These are phyloP conservation scores for Alternaria infectoria DNA, from an alignment of 2,329 filamentous ascomycete genomes.

Conservation along the genomic window DNA sequence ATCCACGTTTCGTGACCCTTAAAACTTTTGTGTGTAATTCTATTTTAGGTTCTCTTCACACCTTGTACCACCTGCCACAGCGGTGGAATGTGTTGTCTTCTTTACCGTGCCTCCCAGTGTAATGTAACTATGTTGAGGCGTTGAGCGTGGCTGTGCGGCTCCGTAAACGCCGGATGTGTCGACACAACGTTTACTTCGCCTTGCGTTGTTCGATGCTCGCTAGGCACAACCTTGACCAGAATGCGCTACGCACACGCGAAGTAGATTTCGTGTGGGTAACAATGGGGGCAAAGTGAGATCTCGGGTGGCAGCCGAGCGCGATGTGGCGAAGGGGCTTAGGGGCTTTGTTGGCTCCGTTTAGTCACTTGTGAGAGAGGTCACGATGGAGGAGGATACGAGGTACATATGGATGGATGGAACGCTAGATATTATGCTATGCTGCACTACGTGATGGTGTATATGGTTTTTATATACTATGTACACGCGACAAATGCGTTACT, in stretches of 20 bases:
- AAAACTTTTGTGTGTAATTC: background rate
- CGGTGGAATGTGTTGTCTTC: background rate
- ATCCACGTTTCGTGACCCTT: constrained; percentile 5
- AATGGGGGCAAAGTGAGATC: background rate
- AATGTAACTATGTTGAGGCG: background rate
- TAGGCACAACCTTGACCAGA: background rate
- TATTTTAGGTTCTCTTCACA: background rate
- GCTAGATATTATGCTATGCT: background rate
- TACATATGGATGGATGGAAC: background rate
- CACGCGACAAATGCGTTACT: background rate
- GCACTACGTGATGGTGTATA: background rate
- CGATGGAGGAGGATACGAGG: background rate
- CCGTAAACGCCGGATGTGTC: background rate
- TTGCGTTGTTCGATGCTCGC: background rate
- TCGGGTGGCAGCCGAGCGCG: constrained; percentile 2
- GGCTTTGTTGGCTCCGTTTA: background rate
- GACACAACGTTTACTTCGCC: background rate
- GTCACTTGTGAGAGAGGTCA: background rate
- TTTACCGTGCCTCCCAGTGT: background rate
- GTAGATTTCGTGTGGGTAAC: background rate
- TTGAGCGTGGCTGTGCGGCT: background rate
- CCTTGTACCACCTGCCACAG: background rate
- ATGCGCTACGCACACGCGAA: background rate
- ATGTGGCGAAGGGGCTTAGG: background rate
- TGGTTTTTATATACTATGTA: background rate